Evolutionary conservation across 345 rosid genomes (phyloP).

Genomic region (Geranium brycei): DNA sequence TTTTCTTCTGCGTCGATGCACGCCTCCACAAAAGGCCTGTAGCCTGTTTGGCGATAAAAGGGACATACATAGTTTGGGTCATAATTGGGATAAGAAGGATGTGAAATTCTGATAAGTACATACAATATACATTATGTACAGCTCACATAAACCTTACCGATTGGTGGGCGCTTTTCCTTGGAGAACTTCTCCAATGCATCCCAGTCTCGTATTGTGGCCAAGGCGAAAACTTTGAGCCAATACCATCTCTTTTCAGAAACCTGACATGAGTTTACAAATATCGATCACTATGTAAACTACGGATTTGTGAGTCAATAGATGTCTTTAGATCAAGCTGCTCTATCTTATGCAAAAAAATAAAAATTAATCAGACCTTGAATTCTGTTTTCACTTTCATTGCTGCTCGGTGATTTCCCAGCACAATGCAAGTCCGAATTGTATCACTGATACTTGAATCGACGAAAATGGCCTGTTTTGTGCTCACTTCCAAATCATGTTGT

Average conservation of each 20-base stretch:
- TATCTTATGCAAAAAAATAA: too few species aligned
- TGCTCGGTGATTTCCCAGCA: constrained; percentile 65
- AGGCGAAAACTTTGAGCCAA: constrained; percentile 86
- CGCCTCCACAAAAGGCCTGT: constrained; percentile 90
- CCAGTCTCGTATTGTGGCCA: constrained; percentile 90
- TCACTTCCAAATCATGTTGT: constrained; percentile 84
- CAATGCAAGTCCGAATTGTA: constrained; percentile 94
- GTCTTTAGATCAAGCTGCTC: neutral
- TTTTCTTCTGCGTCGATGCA: constrained; percentile 84
- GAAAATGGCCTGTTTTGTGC: constrained; percentile 88
- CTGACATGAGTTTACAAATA: constrained; percentile 18
- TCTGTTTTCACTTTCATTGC: constrained; percentile 49
- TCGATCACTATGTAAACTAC: neutral
- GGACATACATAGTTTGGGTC: neutral
- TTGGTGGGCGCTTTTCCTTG: constrained; percentile 87
- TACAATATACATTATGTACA: neutral
- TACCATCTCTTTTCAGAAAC: constrained; percentile 96
- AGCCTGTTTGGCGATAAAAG: constrained; percentile 36
- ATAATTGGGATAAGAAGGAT: neutral
- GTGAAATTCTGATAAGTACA: too few species aligned
- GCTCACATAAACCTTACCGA: constrained; percentile 29
- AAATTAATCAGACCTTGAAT: constrained; percentile 38
- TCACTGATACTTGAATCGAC: constrained; percentile 97
- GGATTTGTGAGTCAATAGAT: neutral
- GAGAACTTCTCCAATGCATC: constrained; percentile 85